phyloP scores from a whole-genome alignment of 78 protist genomes.

The Creolimax fragrantissima region DNA sequence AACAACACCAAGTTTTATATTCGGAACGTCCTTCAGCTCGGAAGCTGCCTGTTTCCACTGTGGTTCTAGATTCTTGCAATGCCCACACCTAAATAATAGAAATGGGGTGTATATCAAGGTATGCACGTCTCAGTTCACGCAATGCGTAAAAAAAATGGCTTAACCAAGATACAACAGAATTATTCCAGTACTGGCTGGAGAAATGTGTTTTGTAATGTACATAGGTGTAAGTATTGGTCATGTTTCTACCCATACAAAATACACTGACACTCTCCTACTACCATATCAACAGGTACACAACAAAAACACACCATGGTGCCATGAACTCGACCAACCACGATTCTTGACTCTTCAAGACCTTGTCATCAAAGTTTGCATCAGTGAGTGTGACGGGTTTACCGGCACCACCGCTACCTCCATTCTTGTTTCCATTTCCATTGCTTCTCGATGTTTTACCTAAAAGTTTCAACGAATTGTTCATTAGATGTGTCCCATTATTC shows the following conservation, averaged over 20 bases:
- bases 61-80: conserved; percentile 48
- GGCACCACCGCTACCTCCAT: not conserved
- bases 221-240: too few species aligned
- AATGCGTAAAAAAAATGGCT: too few species aligned
- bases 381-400: not conserved
- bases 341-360: not conserved
- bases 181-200: too few species aligned
- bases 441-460: too few species aligned
- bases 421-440: too few species aligned
- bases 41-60: conserved; percentile 39
- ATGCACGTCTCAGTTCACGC: not conserved
- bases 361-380: not conserved
- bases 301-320: not conserved
- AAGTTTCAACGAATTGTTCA: too few species aligned
- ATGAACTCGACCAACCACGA: conserved; percentile 11
- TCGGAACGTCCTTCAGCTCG: conserved; percentile 6
- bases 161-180: too few species aligned
- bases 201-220: too few species aligned
- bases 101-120: not conserved
- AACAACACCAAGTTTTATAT: conserved; percentile 38
- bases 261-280: not conserved
- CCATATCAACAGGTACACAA: too few species aligned
- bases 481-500: too few species aligned
- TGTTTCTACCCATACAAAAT: not conserved
- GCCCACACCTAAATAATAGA: conserved; percentile 56